Base-by-base conservation (phyloP, 108 stramenopile species). In the Pseudonitzschia pungens region DNA sequence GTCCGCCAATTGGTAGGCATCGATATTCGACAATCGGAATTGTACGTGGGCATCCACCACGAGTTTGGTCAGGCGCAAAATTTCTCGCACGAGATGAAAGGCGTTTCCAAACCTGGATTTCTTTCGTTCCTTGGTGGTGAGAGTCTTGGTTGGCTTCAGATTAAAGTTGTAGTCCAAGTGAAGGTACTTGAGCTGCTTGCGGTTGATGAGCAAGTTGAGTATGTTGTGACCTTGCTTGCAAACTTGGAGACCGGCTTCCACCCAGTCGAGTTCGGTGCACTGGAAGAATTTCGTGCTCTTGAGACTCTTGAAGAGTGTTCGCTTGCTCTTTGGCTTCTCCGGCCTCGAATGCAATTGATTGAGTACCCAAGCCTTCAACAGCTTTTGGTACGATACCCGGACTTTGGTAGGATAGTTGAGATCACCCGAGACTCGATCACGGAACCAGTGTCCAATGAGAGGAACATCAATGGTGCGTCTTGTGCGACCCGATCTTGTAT, bases 111-210 rank as follows among this genome's bases (percentile, higher is more conserved):
- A 94, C 20, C 95, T 91, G 63, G 93, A 94, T 78, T 99, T 99
- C 78, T 99, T 99, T 32, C 99, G 82, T 77, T 99, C 99, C 85
- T 99, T 99, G 43, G 99, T 99, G 15, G 99, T 99, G 59, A 99
- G 80, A n/a, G 99, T 99, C 86, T 99, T 99, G 72, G 97, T 98
- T 22, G 99, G 99, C 82, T 99, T 99, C 53, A 99, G 81, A 76
- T 99, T 99, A 78, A 99, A 99, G 83, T 99, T 99, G 91, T 99
- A 99, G 78, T 99, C 99, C 62, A 99, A 83, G 84, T 99, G 99
- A 63, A 99, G 84, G 79, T 99, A 99, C 70, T 98, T 97, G 52
- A 99, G 89, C 82, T 96, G 94, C 88, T 99, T 99, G 41, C 98
- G 83, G 73, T 98, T 94, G 70, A 99, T 99, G 33, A 99, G 91